These are phyloP conservation scores for Melaleuca alternifolia DNA, from an alignment of 345 rosid species.

Conservation along the genomic window DNA sequence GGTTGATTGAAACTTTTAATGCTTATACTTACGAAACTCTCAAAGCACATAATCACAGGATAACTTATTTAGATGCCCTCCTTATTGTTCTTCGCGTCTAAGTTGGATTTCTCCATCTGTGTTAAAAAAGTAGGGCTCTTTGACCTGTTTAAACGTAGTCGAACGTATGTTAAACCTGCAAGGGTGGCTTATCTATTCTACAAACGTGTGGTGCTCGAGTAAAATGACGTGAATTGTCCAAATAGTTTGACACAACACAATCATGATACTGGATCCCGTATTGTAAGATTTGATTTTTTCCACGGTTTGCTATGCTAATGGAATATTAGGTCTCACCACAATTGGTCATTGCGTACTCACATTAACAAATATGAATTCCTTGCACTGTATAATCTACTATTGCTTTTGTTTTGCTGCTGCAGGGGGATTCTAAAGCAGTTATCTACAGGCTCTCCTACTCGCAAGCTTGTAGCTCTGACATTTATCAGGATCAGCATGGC, in stretches of 20 bases:
- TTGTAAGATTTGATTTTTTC: not conserved
- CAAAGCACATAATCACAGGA: not conserved
- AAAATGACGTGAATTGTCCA: not conserved
- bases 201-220: not conserved
- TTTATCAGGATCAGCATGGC: conserved; percentile 58
- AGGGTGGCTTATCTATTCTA: not conserved
- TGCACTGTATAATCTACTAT: not conserved
- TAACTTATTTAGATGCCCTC: not conserved
- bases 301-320: not conserved
- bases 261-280: not conserved
- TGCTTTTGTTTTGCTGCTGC: conserved; percentile 2
- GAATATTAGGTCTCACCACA: not conserved
- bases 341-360: not conserved
- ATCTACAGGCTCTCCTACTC: conserved; percentile 47
- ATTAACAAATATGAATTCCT: not conserved
- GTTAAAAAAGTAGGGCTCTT: not conserved
- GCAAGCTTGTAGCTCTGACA: conserved; percentile 46
- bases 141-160: not conserved
- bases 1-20: not conserved
- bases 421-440: conserved; percentile 94
- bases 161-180: not conserved
- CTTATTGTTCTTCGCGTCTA: not conserved
- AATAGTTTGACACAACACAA: not conserved
- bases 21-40: not conserved
- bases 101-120: not conserved